Conservation (phyloP, 306 rosid species). For the Prosopis cineraria region DNA sequence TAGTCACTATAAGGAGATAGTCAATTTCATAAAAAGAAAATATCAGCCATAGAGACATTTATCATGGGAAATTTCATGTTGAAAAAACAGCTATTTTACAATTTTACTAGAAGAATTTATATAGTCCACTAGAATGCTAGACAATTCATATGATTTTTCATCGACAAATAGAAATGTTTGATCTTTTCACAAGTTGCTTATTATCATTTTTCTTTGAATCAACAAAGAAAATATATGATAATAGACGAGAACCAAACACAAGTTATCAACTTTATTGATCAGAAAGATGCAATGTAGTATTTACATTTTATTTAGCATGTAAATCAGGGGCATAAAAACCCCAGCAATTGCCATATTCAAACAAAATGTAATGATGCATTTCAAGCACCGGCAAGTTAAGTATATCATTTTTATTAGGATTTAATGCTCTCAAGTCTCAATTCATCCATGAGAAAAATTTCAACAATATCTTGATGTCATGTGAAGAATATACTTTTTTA, state of each 20-base stretch:
- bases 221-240: not conserved
- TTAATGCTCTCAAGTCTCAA: not conserved
- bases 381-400: not conserved
- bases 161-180: no score
- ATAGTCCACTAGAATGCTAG: not conserved
- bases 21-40: not conserved
- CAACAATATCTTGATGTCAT: not conserved
- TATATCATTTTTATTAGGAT: not conserved
- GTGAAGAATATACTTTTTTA: not conserved
- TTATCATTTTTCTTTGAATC: no score
- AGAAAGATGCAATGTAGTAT: not conserved
- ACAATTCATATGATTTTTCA: not conserved
- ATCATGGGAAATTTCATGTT: slow-evolving; percentile 17
- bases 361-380: not conserved
- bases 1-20: not conserved
- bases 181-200: no score
- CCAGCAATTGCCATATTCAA: not conserved
- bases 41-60: slow-evolving; percentile 21
- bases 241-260: not conserved
- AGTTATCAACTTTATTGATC: not conserved
- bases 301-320: slow-evolving; percentile 6
- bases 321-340: not conserved
- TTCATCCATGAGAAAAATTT: not conserved
- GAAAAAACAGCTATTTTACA: slow-evolving; percentile 7
- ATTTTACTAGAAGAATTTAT: not conserved